phyloP scores from a whole-genome alignment of 305 asterid genomes.

The Plantago coronopus region DNA sequence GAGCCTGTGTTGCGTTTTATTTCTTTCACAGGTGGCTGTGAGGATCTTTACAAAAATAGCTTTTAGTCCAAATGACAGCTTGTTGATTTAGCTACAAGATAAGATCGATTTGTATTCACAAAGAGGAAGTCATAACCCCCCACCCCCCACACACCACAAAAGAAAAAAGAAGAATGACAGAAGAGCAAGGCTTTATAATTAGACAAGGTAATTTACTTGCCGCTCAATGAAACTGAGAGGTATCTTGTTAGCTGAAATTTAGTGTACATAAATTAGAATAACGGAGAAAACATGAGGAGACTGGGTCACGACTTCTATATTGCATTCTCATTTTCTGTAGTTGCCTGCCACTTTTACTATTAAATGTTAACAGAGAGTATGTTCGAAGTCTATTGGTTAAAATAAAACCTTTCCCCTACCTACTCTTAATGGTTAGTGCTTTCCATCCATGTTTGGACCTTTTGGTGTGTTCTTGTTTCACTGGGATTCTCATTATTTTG shows the following conservation, averaged over 20 bases:
- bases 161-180: too few species aligned
- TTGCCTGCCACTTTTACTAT: background rate
- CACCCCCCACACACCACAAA: too few species aligned
- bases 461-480: slow-evolving; percentile 22
- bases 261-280: background rate
- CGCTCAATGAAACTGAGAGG: slow-evolving; percentile 9
- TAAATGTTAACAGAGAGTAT: too few species aligned
- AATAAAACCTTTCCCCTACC: background rate
- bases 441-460: slow-evolving; percentile 1
- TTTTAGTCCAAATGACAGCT: too few species aligned
- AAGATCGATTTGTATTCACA: too few species aligned
- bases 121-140: too few species aligned
- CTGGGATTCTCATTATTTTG: slow-evolving; percentile 23
- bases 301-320: background rate
- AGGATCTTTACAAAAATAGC: background rate
- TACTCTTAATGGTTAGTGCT: background rate
- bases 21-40: slow-evolving; percentile 16
- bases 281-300: background rate
- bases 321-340: background rate
- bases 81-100: too few species aligned
- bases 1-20: slow-evolving; percentile 14
- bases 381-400: too few species aligned
- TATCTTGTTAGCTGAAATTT: slow-evolving; percentile 2
- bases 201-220: background rate
- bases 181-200: background rate